Percentiles rank a stretch among this genome's conserved stretches.
These are phyloP conservation scores for Penicillium verrucosum DNA, from an alignment of 2,329 filamentous ascomycete species.

Conservation along the genomic window DNA sequence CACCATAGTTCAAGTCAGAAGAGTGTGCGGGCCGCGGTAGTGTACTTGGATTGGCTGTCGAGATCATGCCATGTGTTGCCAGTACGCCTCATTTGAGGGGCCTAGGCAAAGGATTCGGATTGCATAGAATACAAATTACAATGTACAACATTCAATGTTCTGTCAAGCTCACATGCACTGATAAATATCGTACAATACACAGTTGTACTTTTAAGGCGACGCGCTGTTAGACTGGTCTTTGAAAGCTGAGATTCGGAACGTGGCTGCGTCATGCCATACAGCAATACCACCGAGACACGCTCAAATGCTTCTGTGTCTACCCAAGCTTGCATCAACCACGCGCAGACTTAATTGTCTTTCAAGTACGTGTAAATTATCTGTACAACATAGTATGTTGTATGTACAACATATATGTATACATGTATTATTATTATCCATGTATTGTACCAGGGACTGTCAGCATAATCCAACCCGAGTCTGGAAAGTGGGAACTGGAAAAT, in stretches of 20 bases:
- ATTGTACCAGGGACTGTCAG: constrained; percentile 8
- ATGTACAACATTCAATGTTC: no score
- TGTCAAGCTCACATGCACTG: no score
- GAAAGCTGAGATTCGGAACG: background rate
- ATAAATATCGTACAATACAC: background rate
- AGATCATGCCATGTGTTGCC: constrained; percentile 2
- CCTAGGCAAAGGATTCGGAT: background rate
- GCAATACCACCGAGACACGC: background rate
- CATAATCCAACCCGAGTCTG: constrained; percentile 11
- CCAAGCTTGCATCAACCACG: constrained; percentile 1
- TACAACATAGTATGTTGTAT: background rate
- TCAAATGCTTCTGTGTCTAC: background rate
- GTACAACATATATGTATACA: no score
- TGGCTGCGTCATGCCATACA: background rate
- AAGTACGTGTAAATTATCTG: background rate
- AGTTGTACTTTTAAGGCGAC: background rate
- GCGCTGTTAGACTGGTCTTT: background rate
- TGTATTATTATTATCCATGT: background rate
- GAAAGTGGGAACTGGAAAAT: constrained; percentile 5
- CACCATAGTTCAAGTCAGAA: background rate
- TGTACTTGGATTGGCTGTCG: background rate
- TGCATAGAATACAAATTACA: background rate
- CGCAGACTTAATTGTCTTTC: constrained; percentile 1
- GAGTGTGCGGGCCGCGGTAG: background rate
- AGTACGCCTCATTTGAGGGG: background rate